phyloP scores from a whole-genome alignment of 148 eudicot genomes.

The Mesembryanthemum crystallinum region DNA sequence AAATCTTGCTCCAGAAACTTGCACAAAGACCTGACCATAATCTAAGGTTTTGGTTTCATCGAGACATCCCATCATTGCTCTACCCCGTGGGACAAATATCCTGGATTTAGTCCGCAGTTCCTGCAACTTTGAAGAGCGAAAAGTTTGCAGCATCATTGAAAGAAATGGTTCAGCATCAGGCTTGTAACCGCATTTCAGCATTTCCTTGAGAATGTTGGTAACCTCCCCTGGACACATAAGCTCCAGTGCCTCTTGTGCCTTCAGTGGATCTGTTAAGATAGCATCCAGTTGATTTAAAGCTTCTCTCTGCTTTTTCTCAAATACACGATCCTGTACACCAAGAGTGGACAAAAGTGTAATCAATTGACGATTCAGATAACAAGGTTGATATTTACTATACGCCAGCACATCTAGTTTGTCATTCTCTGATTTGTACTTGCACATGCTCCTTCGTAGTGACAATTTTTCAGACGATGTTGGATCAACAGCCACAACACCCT shows the following conservation, averaged over 20 bases:
- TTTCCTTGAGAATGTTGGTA: slow-evolving; percentile 55
- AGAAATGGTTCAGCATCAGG: slow-evolving; percentile 71
- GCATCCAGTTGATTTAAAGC: slow-evolving; percentile 61
- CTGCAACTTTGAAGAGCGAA: slow-evolving; percentile 62
- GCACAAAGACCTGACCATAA: slow-evolving; percentile 75
- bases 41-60: slow-evolving; percentile 61
- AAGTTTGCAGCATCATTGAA: slow-evolving; percentile 72
- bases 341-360: slow-evolving; percentile 83
- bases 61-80: slow-evolving; percentile 75
- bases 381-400: slow-evolving; percentile 85
- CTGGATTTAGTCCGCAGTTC: slow-evolving; percentile 58
- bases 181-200: slow-evolving; percentile 67
- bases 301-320: slow-evolving; percentile 75
- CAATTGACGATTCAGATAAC: slow-evolving; percentile 77
- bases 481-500: slow-evolving; percentile 92
- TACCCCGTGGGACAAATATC: slow-evolving; percentile 52
- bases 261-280: slow-evolving; percentile 57
- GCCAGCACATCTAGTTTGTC: slow-evolving; percentile 66
- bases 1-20: slow-evolving; percentile 47
- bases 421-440: slow-evolving; percentile 56
- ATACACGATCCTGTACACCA: slow-evolving; percentile 57
- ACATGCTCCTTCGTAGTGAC: slow-evolving; percentile 78
- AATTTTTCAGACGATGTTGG: slow-evolving; percentile 56
- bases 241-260: slow-evolving; percentile 70
- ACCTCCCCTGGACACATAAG: slow-evolving; percentile 79